Evolutionary conservation across 768 basidiomycete genomes (phyloP).

Genomic region (Dictyophora rubrovolvata): DNA sequence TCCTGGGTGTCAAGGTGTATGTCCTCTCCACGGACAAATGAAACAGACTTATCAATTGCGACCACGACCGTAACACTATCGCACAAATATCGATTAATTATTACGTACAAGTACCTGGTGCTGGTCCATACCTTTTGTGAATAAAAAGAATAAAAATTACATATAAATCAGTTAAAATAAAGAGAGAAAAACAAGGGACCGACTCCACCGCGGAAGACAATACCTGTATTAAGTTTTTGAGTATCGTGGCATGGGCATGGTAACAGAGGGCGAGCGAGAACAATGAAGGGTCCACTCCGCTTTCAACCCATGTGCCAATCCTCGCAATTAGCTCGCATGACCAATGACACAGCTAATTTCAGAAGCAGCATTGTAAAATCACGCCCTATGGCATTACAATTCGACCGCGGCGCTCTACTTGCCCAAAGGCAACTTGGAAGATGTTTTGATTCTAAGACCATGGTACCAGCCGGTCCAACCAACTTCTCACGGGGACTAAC

Average conservation of each 20-base stretch:
- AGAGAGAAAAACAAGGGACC: conserved; percentile 23
- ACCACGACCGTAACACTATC: neutral
- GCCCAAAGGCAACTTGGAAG: too few relatives aligned
- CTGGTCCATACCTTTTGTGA: conserved; percentile 57
- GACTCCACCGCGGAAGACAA: conserved; percentile 64
- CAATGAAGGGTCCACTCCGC: conserved; percentile 76
- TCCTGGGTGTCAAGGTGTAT: neutral
- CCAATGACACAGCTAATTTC: too few relatives aligned
- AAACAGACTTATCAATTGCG: neutral
- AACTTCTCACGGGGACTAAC: too few relatives aligned
- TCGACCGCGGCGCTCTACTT: too few relatives aligned
- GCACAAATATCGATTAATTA: neutral
- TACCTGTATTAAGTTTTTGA: conserved; percentile 51
- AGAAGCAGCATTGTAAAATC: too few relatives aligned
- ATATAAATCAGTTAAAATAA: neutral
- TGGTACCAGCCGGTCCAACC: too few relatives aligned
- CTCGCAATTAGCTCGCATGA: too few relatives aligned
- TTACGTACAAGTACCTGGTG: neutral
- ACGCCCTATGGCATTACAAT: too few relatives aligned
- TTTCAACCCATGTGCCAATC: conserved; percentile 85
- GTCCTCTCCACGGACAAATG: neutral
- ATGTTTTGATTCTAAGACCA: too few relatives aligned
- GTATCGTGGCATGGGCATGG: conserved; percentile 65
- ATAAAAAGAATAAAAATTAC: neutral
- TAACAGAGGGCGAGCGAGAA: conserved; percentile 92